Conservation (phyloP, 208 protist genomes). For the Strigomonas culicis region DNA sequence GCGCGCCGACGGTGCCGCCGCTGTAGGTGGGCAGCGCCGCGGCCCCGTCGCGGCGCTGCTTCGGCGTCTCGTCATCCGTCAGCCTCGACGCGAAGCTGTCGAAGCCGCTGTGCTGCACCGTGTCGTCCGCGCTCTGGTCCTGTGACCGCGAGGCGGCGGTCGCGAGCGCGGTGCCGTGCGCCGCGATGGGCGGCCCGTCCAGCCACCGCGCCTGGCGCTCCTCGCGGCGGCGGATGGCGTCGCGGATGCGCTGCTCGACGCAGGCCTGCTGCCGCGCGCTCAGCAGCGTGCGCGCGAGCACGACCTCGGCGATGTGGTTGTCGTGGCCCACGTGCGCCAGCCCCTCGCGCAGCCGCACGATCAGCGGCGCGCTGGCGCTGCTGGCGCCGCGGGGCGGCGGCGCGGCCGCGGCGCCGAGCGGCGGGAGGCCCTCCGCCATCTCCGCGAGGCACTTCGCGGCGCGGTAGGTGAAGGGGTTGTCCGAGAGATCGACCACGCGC, state of each 20-base stretch:
- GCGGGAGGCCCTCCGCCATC: constrained; percentile 29
- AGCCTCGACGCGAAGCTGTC: constrained; percentile 7
- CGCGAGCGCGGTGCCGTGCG: neutral
- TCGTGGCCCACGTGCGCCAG: constrained; percentile 12
- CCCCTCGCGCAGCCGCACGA: neutral
- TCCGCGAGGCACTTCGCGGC: constrained; percentile 40
- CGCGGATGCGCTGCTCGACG: constrained; percentile 26
- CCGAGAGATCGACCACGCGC: constrained; percentile 34
- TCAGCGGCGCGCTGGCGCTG: neutral
- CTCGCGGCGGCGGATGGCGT: constrained; percentile 23
- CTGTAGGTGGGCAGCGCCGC: neutral
- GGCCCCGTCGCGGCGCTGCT: neutral
- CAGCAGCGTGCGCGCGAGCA: constrained; percentile 29
- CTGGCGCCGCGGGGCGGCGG: no score
- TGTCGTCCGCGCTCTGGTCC: neutral
- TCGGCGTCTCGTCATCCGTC: constrained; percentile 8
- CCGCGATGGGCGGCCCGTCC: neutral
- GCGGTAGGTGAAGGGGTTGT: constrained; percentile 52
- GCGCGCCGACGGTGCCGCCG: neutral
- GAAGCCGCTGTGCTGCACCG: no score
- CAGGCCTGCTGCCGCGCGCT: constrained; percentile 18
- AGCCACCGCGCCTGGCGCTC: constrained; percentile 18
- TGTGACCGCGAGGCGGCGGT: neutral
- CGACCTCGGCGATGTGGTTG: constrained; percentile 27
- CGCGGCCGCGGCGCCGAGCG: no score